Evolutionary conservation across 1,284 basidiomycete species (phyloP).

Genomic region (Termitomyces sp.): DNA sequence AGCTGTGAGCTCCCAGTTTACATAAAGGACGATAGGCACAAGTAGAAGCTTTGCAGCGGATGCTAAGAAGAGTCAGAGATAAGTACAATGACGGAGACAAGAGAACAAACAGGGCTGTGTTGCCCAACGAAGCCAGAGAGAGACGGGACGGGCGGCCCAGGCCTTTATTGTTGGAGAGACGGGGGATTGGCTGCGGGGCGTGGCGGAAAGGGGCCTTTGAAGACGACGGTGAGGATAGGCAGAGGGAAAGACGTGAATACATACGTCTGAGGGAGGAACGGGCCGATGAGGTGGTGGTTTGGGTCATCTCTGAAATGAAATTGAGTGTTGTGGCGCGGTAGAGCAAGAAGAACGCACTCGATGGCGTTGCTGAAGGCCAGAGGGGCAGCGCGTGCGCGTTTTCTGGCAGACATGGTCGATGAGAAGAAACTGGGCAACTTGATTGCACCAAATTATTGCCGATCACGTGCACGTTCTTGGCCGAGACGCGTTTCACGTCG

Average conservation of each 20-base stretch:
- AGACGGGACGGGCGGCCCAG: slow-evolving; percentile 17
- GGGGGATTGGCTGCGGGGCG: slow-evolving; percentile 33
- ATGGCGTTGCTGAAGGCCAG: slow-evolving; percentile 5
- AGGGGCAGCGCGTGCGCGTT: slow-evolving; percentile 2
- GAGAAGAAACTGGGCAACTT: background rate
- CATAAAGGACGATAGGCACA: slow-evolving; percentile 66
- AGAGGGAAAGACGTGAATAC: slow-evolving; percentile 8
- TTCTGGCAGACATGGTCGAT: slow-evolving; percentile 9
- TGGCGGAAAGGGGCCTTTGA: slow-evolving; percentile 39
- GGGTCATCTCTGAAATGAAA: slow-evolving; percentile 39
- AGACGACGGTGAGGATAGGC: slow-evolving; percentile 13
- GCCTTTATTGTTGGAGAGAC: slow-evolving; percentile 14
- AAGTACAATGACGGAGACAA: background rate
- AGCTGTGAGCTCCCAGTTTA: slow-evolving; percentile 61
- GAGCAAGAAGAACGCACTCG: slow-evolving; percentile 26
- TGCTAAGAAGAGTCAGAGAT: slow-evolving; percentile 30
- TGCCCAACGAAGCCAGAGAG: slow-evolving; percentile 57
- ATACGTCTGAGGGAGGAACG: slow-evolving; percentile 61
- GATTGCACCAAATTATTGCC: background rate
- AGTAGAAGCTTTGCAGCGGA: slow-evolving; percentile 72
- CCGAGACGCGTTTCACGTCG: no score
- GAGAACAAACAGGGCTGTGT: slow-evolving; percentile 59
- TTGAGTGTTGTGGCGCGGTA: slow-evolving; percentile 1
- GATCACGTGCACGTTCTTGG: background rate
- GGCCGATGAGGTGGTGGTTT: slow-evolving; percentile 53